These are phyloP conservation scores for Pelargonium fulgidum DNA, from an alignment of 441 rosid species.

Conservation along the genomic window DNA sequence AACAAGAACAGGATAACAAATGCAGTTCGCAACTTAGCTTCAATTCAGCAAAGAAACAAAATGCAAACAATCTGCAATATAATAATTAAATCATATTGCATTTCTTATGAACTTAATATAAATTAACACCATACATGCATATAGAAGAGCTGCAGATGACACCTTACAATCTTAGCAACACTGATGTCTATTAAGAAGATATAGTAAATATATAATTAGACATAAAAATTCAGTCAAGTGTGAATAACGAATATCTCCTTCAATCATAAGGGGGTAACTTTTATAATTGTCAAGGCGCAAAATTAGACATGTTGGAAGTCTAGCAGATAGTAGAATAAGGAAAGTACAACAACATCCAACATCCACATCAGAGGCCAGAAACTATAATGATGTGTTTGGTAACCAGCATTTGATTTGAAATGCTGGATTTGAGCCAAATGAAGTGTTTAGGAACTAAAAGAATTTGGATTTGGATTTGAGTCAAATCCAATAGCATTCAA, in stretches of 20 bases:
- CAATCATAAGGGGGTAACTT: background rate
- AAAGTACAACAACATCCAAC: too few relatives aligned
- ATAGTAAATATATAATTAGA: background rate
- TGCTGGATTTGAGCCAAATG: too few relatives aligned
- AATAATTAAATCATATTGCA: background rate
- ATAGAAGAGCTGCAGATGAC: background rate
- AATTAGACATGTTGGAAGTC: too few relatives aligned
- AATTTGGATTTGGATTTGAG: too few relatives aligned
- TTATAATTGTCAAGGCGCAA: too few relatives aligned
- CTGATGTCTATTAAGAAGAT: background rate
- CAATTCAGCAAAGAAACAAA: background rate
- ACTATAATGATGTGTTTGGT: background rate
- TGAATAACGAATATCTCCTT: background rate
- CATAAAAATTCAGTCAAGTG: background rate
- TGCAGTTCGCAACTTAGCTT: background rate
- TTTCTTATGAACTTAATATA: background rate
- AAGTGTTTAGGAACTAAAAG: too few relatives aligned
- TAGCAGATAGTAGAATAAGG: too few relatives aligned
- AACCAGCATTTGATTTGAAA: too few relatives aligned
- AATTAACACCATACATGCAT: conserved; percentile 1
- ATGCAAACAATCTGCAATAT: background rate
- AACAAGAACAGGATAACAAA: background rate
- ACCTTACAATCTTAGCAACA: background rate
- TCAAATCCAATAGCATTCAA: too few relatives aligned
- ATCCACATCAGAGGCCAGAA: background rate